Base-by-base conservation (phyloP, 208 protist species). In the Crithidia bombi region DNA sequence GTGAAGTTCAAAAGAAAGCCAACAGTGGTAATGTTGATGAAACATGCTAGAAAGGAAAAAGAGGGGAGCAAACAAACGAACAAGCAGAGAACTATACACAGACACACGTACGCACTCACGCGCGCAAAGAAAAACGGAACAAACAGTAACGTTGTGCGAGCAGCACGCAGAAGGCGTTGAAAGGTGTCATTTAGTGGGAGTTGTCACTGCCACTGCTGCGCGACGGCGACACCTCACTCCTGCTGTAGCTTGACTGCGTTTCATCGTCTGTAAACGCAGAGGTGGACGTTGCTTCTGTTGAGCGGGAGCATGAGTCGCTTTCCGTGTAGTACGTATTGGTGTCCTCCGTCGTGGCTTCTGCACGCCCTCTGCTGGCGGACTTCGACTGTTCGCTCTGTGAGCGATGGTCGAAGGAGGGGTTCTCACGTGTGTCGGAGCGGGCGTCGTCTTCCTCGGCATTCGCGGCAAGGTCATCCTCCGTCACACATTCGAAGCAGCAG, bases 401-500 rank as follows among this genome's bases (percentile, higher is more conserved):
- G 30, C 6, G 10, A 15, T 59, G 14, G n/a, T 12, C 54, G n/a
- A 59, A 59, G 21, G 54, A 46, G 33, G 35, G 54, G n/a, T 19
- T 59, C 9, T 59, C 54, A 28, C 28, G 19, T 5, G 54, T 46
- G 33, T 25, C 6, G 54, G 14, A 41, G 54, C 14, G 19, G 33
- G 14, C 25, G 6, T 28, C 54, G 17, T 3, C 35, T 2, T n/a
- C 7, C 54, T 30, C 54, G 35, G 32, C 14, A 15, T 25, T 3
- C 54, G 4, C 54, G 3, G 54, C n/a, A 15, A 59, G 54, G 6
- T 59, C 54, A 12, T 59, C 54, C 35, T 59, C 54, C 15, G 15
- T 46, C 54, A 59, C 54, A 28, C 54, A 59, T n/a, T 59, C 54
- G 54, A 59, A 59, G 35, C 54, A 59, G 35, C 54, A 59, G n/a